Percentiles rank a stretch among this genome's conserved stretches.
Conservation (phyloP, 2,329 filamentous ascomycete genomes). For the Colletotrichum godetiae region DNA sequence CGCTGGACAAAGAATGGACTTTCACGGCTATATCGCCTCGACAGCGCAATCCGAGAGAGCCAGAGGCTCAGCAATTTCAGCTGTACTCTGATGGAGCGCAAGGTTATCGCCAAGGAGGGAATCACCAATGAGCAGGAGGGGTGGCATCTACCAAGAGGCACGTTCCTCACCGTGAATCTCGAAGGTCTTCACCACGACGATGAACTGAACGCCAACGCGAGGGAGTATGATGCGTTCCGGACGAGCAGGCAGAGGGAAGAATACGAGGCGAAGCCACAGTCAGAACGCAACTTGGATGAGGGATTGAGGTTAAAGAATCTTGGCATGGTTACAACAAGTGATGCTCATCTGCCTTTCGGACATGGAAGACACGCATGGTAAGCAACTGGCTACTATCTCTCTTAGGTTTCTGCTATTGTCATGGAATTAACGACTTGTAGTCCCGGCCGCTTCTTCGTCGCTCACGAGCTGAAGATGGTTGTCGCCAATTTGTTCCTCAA, state of each 20-base stretch:
- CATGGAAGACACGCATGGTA: constrained; percentile 65
- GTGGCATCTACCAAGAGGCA: constrained; percentile 56
- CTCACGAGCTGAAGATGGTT: constrained; percentile 66
- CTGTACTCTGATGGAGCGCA: constrained; percentile 57
- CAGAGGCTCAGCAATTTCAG: constrained; percentile 61
- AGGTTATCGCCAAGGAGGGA: constrained; percentile 53
- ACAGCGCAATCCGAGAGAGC: constrained; percentile 65
- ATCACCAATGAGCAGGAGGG: constrained; percentile 54
- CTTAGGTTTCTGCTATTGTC: background rate
- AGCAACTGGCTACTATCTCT: constrained; percentile 35
- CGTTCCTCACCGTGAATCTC: constrained; percentile 55
- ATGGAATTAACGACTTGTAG: constrained; percentile 39
- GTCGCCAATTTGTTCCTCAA: constrained; percentile 61
- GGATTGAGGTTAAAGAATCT: constrained; percentile 51
- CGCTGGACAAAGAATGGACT: constrained; percentile 60
- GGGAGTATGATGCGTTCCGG: constrained; percentile 60
- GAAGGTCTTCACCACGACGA: constrained; percentile 59
- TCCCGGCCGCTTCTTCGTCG: constrained; percentile 67
- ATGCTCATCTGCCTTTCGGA: constrained; percentile 64
- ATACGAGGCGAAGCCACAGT: constrained; percentile 43
- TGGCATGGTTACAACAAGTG: constrained; percentile 65
- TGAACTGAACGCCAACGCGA: constrained; percentile 54
- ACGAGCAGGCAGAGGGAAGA: constrained; percentile 56
- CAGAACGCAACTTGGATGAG: constrained; percentile 44
- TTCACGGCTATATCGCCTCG: constrained; percentile 55